Evolutionary conservation across 352 stramenopile species (phyloP).

Genomic region (Phytophthora cactorum): DNA sequence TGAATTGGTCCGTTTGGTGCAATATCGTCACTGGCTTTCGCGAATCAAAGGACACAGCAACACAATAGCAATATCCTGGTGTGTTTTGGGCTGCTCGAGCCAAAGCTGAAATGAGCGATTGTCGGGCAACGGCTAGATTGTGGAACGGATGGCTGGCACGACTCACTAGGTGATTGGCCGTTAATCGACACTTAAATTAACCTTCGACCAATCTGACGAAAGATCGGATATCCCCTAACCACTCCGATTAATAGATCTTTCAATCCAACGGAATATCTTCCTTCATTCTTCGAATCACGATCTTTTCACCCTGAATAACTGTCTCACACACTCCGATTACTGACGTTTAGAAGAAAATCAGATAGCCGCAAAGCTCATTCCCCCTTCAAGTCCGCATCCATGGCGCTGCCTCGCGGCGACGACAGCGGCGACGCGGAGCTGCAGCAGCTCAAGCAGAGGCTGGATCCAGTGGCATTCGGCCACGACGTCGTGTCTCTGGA

Average conservation of each 20-base stretch:
- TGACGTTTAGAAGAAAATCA: conserved; percentile 17
- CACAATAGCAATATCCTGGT: neutral
- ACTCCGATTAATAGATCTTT: neutral
- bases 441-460: conserved; percentile 63
- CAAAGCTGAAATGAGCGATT: conserved; percentile 29
- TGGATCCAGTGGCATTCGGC: conserved; percentile 65
- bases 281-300: neutral
- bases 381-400: conserved; percentile 20
- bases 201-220: conserved; percentile 1
- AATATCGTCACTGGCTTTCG: conserved; percentile 76
- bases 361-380: conserved; percentile 4
- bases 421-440: conserved; percentile 54
- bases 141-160: conserved; percentile 22
- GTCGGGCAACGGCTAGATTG: neutral
- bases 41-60: conserved; percentile 14
- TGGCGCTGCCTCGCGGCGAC: conserved; percentile 38
- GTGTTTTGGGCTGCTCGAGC: neutral
- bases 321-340: neutral
- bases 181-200: neutral
- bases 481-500: conserved; percentile 57
- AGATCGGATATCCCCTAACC: conserved; percentile 6
- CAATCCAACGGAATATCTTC: conserved; percentile 12
- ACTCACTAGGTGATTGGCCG: conserved; percentile 12
- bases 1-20: conserved; percentile 89
- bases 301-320: neutral